Percentiles rank a stretch among this genome's conserved stretches.
Evolutionary conservation across 345 rosid genomes (phyloP).

Genomic region (Eucalyptus guilfoylei): DNA sequence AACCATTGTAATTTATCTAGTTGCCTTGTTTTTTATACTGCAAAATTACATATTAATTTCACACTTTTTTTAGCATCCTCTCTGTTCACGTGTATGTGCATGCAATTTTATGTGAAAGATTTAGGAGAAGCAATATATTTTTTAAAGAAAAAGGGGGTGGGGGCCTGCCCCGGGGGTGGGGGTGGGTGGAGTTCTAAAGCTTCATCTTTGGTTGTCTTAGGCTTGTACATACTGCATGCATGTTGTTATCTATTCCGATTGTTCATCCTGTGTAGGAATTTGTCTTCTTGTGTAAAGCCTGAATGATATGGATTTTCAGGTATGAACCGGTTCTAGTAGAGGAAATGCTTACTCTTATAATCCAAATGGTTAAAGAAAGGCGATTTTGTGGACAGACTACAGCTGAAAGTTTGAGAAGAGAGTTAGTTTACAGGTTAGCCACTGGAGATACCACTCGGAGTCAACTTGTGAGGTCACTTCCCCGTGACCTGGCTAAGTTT

Average conservation of each 20-base stretch:
- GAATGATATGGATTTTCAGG: constrained; percentile 28
- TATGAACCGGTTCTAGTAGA: constrained; percentile 71
- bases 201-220: not conserved
- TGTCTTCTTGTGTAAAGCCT: not conserved
- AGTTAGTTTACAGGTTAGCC: constrained; percentile 73
- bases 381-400: constrained; percentile 66
- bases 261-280: not conserved
- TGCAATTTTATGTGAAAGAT: not conserved
- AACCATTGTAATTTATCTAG: not conserved
- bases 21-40: not conserved
- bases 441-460: constrained; percentile 92
- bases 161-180: not conserved
- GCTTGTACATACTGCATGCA: not conserved
- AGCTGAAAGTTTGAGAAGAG: constrained; percentile 79
- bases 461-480: constrained; percentile 74
- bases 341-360: constrained; percentile 81
- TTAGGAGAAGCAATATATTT: not conserved
- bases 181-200: not conserved
- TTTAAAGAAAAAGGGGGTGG: not conserved
- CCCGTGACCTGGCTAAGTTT: constrained; percentile 74
- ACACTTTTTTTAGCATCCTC: not conserved
- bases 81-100: not conserved
- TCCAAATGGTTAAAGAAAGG: constrained; percentile 90
- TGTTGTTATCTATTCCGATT: not conserved
- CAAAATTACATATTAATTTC: not conserved